phyloP scores from a whole-genome alignment of 768 basidiomycete species.

The Boletus tomentosulus region DNA sequence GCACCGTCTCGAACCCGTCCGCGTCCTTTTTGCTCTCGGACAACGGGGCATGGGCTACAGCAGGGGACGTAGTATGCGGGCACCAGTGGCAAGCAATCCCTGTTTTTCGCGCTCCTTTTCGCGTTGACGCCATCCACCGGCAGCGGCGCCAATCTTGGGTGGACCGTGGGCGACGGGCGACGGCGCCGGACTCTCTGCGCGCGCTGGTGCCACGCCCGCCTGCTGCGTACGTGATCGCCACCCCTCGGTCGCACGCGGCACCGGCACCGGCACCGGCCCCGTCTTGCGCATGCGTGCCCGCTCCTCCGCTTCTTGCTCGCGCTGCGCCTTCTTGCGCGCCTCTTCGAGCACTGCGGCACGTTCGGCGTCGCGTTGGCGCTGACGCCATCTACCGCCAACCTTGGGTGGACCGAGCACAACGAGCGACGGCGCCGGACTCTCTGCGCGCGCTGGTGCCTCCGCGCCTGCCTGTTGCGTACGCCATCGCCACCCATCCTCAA shows the following conservation, averaged over 20 bases:
- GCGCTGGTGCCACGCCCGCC: slow-evolving; percentile 35
- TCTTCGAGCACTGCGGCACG: slow-evolving; percentile 50
- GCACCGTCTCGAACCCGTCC: too few relatives aligned
- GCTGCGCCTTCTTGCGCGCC: slow-evolving; percentile 55
- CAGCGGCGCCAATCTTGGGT: slow-evolving; percentile 38
- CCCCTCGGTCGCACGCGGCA: slow-evolving; percentile 14
- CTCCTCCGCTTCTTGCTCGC: slow-evolving; percentile 69
- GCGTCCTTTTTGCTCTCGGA: slow-evolving; percentile 50
- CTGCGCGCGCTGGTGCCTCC: too few relatives aligned
- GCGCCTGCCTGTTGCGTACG: too few relatives aligned
- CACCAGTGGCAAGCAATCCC: slow-evolving; percentile 33
- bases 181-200: slow-evolving; percentile 55
- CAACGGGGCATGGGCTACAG: slow-evolving; percentile 18
- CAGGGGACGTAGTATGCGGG: slow-evolving; percentile 15
- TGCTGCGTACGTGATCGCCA: slow-evolving; percentile 19
- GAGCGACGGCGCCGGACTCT: too few relatives aligned
- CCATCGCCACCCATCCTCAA: too few relatives aligned
- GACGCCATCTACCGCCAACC: too few relatives aligned
- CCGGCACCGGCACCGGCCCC: slow-evolving; percentile 22
- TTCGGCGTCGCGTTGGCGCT: slow-evolving; percentile 52
- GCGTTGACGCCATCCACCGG: slow-evolving; percentile 63
- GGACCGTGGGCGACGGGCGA: slow-evolving; percentile 25
- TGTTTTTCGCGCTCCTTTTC: slow-evolving; percentile 33
- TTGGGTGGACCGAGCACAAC: too few relatives aligned
- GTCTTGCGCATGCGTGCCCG: slow-evolving; percentile 34